Evolutionary conservation across 805 yeast genomes (phyloP), one percentile per base, ranked within the genome.

Genomic region (Starmera amethionina): DNA sequence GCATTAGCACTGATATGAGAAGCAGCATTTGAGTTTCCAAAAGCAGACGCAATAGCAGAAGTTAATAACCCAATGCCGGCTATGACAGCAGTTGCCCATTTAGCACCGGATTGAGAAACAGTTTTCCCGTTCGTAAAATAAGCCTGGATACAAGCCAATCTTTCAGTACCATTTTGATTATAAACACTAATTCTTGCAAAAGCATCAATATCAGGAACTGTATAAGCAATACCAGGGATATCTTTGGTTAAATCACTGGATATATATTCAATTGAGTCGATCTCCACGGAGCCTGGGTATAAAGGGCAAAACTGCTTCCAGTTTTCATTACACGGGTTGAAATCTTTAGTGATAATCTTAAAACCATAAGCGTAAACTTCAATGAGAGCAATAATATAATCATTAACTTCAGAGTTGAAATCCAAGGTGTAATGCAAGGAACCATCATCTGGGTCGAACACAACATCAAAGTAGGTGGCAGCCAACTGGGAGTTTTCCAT

Each of bases 281-380:
- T 72, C 51, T 83, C 85, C 54, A 89, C 73, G 32, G 75, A 63
- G 29, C 96, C 96, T 0, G 96, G 89, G 50, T 69, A 78, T 30
- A 89, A 59, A 1, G 96, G 96, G 62, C 97, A 89, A 56, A 89
- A 84, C 64, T 89, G 95, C 55, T 82, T 82, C 82, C 94, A 80
- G 15, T 25, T n/a, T 33, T 66, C 41, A 5, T 50, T 36, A 65
- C 97, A 89, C 43, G 86, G 64, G 54, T 86, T 73, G 38, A 88
- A 58, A 1, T 56, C 52, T 50, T 70, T 65, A 6, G 70, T 60
- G 47, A 87, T 79, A 54, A 86, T 72, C 42, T 67, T 62, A 63
- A 88, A 81, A 0, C 97, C 97, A 56, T 87, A 89, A 4, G 96
- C 96, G 54, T 77, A 86, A 12, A 88, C 84, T 35, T 73, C 76